Conservation (phyloP, 352 stramenopile genomes). For the Blastocystis sp. region DNA sequence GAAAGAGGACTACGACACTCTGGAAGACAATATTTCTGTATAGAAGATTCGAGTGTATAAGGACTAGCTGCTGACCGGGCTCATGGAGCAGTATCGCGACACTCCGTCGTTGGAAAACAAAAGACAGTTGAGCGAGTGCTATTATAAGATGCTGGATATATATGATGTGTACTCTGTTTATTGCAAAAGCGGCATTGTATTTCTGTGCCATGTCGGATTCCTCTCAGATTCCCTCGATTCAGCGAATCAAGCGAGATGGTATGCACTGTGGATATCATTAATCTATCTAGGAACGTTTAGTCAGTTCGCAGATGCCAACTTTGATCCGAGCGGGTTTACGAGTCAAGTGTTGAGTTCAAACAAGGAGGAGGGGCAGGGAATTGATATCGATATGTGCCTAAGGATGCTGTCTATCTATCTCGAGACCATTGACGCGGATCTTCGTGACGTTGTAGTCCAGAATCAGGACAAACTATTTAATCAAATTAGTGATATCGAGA, state of each 20-base stretch:
- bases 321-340: constrained; percentile 41
- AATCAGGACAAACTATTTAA: constrained; percentile 57
- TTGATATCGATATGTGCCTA: constrained; percentile 69
- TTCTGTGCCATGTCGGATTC: constrained; percentile 29
- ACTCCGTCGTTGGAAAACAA: constrained; percentile 13
- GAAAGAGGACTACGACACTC: neutral
- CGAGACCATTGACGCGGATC: constrained; percentile 59
- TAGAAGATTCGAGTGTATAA: neutral
- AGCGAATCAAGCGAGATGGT: constrained; percentile 54
- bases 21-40: constrained; percentile 41
- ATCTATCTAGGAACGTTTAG: constrained; percentile 42
- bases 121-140: neutral
- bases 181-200: neutral
- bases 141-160: constrained; percentile 1
- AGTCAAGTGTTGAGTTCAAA: constrained; percentile 20
- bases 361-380: constrained; percentile 25
- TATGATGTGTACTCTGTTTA: constrained; percentile 14
- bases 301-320: constrained; percentile 10
- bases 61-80: neutral
- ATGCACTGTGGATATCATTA: neutral
- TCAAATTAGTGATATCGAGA: constrained; percentile 50
- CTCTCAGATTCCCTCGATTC: constrained; percentile 55
- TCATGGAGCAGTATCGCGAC: neutral
- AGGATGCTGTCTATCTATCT: constrained; percentile 67
- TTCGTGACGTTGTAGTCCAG: constrained; percentile 54